Conservation (phyloP, 768 basidiomycete species). For the Boletus pseudo-olivaceus region DNA sequence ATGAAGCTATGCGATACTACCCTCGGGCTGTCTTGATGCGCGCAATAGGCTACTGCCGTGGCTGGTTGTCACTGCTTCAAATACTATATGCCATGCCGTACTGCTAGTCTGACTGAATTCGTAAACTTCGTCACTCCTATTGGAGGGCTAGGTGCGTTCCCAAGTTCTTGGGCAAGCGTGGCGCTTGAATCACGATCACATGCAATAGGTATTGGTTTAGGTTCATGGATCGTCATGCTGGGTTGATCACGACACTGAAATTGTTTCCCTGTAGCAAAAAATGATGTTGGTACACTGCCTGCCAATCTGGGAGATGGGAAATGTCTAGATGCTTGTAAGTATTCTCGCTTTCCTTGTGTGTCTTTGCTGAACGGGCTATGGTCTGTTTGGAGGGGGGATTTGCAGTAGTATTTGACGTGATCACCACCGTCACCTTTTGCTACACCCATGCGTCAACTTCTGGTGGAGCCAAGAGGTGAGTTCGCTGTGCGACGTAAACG, state of each 20-base stretch:
- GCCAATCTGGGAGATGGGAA: too few relatives aligned
- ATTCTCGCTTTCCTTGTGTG: background rate
- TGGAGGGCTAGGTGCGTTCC: too few relatives aligned
- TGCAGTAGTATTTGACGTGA: background rate
- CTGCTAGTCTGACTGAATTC: too few relatives aligned
- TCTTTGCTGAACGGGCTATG: background rate
- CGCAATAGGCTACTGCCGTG: background rate
- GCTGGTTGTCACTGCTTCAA: background rate
- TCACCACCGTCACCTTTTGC: slow-evolving; percentile 8
- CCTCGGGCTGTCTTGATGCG: background rate
- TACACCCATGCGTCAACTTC: slow-evolving; percentile 11
- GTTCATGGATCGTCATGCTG: too few relatives aligned
- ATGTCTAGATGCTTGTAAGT: background rate
- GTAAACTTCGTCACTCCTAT: too few relatives aligned
- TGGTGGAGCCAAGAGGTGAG: slow-evolving; percentile 4
- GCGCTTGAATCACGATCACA: too few relatives aligned
- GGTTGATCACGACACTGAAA: too few relatives aligned
- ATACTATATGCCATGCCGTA: too few relatives aligned
- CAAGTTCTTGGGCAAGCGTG: too few relatives aligned
- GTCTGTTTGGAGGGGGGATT: background rate
- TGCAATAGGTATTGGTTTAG: too few relatives aligned
- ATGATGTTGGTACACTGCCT: too few relatives aligned
- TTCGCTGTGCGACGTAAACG: background rate
- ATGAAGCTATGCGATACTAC: slow-evolving; percentile 5
- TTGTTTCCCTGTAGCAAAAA: too few relatives aligned